phyloP scores from a whole-genome alignment of 73 alveolate species.

The Tetrahymena elliotti region DNA sequence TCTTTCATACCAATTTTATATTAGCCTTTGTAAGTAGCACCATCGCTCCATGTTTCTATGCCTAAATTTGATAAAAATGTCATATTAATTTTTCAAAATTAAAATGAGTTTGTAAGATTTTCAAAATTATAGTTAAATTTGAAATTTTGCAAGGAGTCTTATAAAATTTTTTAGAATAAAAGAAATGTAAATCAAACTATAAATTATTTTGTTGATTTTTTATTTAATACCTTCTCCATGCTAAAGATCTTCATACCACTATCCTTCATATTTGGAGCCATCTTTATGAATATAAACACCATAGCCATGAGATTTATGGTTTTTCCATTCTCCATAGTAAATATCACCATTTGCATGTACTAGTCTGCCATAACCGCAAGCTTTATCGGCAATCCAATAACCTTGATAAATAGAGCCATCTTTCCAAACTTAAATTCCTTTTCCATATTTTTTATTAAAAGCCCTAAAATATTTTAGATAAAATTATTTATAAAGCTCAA shows the following conservation, averaged over 20 bases:
- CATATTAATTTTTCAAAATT: not conserved
- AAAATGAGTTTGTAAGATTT: not conserved
- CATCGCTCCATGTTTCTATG: slow-evolving; percentile 65
- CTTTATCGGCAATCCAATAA: slow-evolving; percentile 53
- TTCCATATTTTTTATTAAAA: slow-evolving; percentile 39
- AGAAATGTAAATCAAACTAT: not conserved
- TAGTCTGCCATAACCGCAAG: slow-evolving; percentile 63
- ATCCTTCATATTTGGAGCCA: slow-evolving; percentile 62
- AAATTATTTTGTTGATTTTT: slow-evolving; percentile 20
- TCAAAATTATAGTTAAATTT: too few species aligned
- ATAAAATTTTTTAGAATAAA: too few species aligned
- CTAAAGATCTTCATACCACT: slow-evolving; percentile 58
- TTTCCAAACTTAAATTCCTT: slow-evolving; percentile 55
- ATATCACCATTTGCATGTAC: slow-evolving; percentile 62
- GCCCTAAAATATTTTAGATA: not conserved
- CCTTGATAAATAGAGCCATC: slow-evolving; percentile 64
- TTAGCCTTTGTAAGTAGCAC: slow-evolving; percentile 59
- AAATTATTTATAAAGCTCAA: not conserved
- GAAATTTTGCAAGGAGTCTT: too few species aligned
- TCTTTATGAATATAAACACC: slow-evolving; percentile 51
- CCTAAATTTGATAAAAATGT: not conserved
- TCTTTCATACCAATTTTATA: slow-evolving; percentile 55
- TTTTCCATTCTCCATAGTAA: slow-evolving; percentile 57
- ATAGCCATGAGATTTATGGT: slow-evolving; percentile 47
- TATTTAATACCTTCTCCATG: slow-evolving; percentile 50